Conservation (phyloP, 208 protist species). For the Trypanosomatidae sp. region DNA sequence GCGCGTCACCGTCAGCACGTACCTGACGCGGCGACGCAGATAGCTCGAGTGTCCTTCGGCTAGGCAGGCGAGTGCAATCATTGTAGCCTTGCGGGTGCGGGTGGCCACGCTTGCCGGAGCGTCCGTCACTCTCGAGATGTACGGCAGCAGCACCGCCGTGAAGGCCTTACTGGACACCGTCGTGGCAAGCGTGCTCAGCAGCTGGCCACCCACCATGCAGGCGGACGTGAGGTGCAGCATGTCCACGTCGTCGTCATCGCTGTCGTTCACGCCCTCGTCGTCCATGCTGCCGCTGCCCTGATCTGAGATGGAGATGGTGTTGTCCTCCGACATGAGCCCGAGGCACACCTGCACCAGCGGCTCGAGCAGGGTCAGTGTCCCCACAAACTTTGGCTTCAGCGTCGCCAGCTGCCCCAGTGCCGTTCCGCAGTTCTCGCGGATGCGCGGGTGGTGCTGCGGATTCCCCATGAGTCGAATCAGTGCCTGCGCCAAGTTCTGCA, state of each 20-base stretch:
- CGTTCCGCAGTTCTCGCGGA: slow-evolving; percentile 53
- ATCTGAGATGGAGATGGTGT: slow-evolving; percentile 60
- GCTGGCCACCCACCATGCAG: slow-evolving; percentile 65
- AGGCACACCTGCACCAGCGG: slow-evolving; percentile 59
- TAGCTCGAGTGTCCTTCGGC: slow-evolving; percentile 67
- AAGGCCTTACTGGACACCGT: slow-evolving; percentile 57
- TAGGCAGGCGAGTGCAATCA: slow-evolving; percentile 71
- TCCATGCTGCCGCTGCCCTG: slow-evolving; percentile 32
- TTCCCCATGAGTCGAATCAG: slow-evolving; percentile 46
- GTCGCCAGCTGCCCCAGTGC: slow-evolving; percentile 53
- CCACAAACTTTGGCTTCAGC: slow-evolving; percentile 68
- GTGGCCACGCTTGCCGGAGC: slow-evolving; percentile 21
- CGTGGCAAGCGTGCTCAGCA: slow-evolving; percentile 64
- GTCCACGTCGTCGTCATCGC: slow-evolving; percentile 36
- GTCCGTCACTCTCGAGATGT: slow-evolving; percentile 50
- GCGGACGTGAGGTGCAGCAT: slow-evolving; percentile 67
- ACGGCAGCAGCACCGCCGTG: slow-evolving; percentile 57
- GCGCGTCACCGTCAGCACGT: slow-evolving; percentile 65
- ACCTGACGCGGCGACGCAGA: slow-evolving; percentile 68
- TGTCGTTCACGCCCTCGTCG: slow-evolving; percentile 30
- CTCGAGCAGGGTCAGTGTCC: slow-evolving; percentile 44
- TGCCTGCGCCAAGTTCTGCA: slow-evolving; percentile 32
- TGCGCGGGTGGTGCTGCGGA: slow-evolving; percentile 31
- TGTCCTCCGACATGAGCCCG: slow-evolving; percentile 74
- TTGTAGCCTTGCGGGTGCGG: slow-evolving; percentile 66